These are phyloP conservation scores for Aspergillus affinis DNA, from an alignment of 495 filamentous ascomycete genomes.

Conservation along the genomic window DNA sequence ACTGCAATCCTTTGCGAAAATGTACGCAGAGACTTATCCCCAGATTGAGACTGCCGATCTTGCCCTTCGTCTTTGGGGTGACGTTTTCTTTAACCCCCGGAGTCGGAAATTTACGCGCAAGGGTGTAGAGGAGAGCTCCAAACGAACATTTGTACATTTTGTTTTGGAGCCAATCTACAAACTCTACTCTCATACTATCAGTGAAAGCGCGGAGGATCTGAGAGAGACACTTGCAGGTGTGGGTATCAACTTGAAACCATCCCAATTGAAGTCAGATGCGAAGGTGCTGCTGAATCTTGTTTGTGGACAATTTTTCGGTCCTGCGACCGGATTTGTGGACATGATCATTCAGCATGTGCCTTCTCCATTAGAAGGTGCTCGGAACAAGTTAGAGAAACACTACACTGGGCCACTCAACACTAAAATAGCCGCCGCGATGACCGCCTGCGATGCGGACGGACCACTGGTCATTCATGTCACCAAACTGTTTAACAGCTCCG, in stretches of 20 bases:
- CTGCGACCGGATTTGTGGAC: constrained; percentile 87
- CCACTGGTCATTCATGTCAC: constrained; percentile 88
- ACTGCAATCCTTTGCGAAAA: constrained; percentile 85
- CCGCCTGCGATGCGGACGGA: constrained; percentile 81
- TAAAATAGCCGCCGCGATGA: constrained; percentile 76
- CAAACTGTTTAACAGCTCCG: constrained; percentile 84
- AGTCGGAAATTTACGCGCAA: constrained; percentile 91
- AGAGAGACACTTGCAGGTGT: constrained; percentile 76
- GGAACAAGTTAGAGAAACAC: constrained; percentile 73
- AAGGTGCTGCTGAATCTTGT: constrained; percentile 85
- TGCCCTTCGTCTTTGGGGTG: constrained; percentile 83
- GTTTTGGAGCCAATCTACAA: constrained; percentile 97
- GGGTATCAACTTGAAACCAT: constrained; percentile 84
- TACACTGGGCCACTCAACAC: constrained; percentile 96
- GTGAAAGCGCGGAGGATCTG: constrained; percentile 83
- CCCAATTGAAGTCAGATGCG: constrained; percentile 85
- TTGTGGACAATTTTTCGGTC: constrained; percentile 93
- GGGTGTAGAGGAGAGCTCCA: constrained; percentile 74
- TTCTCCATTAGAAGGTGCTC: constrained; percentile 78
- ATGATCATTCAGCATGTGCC: constrained; percentile 92
- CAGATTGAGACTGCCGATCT: constrained; percentile 79
- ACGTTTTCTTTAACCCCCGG: constrained; percentile 91
- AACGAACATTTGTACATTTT: constrained; percentile 90
- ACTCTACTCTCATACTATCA: constrained; percentile 92
- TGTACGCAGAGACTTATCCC: constrained; percentile 89